Evolutionary conservation across 108 stramenopile genomes (phyloP), one percentile per base, ranked within the genome.

Genomic region (Hondaea fermentalgiana): DNA sequence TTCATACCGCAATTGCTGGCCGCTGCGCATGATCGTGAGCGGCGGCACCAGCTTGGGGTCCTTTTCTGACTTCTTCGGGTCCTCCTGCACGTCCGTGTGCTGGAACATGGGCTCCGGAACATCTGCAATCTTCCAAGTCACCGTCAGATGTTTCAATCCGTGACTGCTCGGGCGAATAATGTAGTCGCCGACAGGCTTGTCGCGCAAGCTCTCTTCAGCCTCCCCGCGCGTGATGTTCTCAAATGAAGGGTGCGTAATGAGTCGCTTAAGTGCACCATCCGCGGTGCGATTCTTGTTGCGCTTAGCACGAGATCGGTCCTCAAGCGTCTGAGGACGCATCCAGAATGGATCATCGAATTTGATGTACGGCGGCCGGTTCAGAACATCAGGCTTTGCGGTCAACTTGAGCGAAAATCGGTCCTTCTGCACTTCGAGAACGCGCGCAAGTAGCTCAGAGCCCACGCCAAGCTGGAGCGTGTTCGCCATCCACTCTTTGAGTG

Each of bases 371-470:
- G 92, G 90, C 87, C 95, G 96, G 44, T 92, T 92, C 72, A 97
- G 94, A 88, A 96, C 96, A 90, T 96, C 95, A 92, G 94, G 93
- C 87, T 94, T 95, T 72, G 96, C 90, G 90, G 95, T 95, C 89
- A 97, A 92, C 88, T 96, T 96, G 49, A 97, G 95, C 51, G 93
- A 94, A 92, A 97, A 95, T 60, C 96, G 95, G 87, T 97, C 97
- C 93, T 96, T 96, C 89, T 96, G 96, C 8, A 97, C 96, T 90
- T 96, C 95, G 10, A 95, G 96, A 8, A 97, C 92, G 55, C 96
- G 87, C 14, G 95, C 96, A 5, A 95, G 95, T 19, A 97, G 95
- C 64, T 96, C 92, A 23, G 92, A 90, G 17, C 96, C 97, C 71
- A 93, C 93, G 10, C 92, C 71, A 8, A 97, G 51, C 25, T 53